These are phyloP conservation scores for Lupinus albus DNA, from an alignment of 306 rosid genomes.

Conservation along the genomic window DNA sequence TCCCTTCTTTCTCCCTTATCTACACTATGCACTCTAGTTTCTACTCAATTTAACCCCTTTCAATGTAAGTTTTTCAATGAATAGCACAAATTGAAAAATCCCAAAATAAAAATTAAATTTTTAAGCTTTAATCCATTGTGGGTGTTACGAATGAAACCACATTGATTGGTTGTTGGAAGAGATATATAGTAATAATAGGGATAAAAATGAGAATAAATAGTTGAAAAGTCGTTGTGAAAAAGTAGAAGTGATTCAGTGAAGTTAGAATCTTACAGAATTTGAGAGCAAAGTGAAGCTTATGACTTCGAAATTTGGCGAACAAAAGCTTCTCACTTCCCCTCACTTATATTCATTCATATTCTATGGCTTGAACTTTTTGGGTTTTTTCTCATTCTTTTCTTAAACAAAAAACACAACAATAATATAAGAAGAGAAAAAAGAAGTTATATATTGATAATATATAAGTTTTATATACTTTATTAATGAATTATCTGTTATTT, in stretches of 20 bases:
- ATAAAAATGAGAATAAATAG: neutral
- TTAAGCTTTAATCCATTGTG: neutral
- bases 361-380: too few species aligned
- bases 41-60: neutral
- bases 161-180: neutral
- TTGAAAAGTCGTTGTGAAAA: neutral
- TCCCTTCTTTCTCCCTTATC: neutral
- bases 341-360: neutral
- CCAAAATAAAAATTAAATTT: neutral
- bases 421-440: too few species aligned
- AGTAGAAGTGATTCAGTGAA: neutral
- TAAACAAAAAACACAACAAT: too few species aligned
- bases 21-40: neutral
- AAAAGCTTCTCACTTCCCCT: neutral
- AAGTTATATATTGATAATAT: too few species aligned
- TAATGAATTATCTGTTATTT: too few species aligned
- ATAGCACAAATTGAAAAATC: conserved; percentile 5
- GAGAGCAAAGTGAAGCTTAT: neutral
- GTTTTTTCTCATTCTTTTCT: too few species aligned
- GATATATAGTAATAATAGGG: neutral
- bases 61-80: neutral
- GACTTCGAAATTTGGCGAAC: neutral
- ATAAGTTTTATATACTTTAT: too few species aligned
- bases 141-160: neutral
- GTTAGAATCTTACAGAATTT: conserved; percentile 1